Evolutionary conservation across 2,329 filamentous ascomycete genomes (phyloP).

Genomic region (Fusarium sp.): DNA sequence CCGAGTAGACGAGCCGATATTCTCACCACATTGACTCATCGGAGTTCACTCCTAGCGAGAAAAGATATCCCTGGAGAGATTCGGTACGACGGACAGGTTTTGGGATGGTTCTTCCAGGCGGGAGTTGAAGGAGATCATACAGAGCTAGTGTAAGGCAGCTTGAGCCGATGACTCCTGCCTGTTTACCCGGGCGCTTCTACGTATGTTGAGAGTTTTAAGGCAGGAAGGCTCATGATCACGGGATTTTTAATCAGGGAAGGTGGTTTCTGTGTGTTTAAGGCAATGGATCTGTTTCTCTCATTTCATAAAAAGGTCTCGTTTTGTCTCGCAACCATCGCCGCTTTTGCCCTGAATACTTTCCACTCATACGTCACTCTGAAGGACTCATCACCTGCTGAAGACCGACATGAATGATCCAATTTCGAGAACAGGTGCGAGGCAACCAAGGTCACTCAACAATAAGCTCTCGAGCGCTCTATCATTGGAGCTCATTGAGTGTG

Average conservation of each 20-base stretch:
- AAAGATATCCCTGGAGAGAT: neutral
- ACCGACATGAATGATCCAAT: neutral
- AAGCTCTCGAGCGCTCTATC: neutral
- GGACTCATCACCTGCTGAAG: neutral
- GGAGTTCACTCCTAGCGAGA: neutral
- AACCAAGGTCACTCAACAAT: neutral
- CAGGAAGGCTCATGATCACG: neutral
- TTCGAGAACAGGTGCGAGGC: neutral
- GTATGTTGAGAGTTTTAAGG: neutral
- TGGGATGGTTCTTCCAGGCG: neutral
- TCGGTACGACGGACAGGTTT: neutral
- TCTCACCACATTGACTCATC: slow-evolving; percentile 2
- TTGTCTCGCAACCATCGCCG: slow-evolving; percentile 34
- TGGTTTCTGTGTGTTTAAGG: neutral
- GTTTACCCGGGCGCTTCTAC: neutral
- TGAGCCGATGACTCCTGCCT: neutral
- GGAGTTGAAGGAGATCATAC: neutral
- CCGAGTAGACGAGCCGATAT: slow-evolving; percentile 51
- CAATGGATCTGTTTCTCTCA: neutral
- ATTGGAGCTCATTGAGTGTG: neutral
- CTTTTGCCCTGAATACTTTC: neutral
- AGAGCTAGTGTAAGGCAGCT: neutral
- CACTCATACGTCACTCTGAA: neutral
- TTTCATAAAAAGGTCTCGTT: slow-evolving; percentile 2
- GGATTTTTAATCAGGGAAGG: neutral